A percentile compares a stretch with the other conserved stretches of the same genome.
Conservation (phyloP, 176 grass and related monocot species). For the Zoysia japonica region DNA sequence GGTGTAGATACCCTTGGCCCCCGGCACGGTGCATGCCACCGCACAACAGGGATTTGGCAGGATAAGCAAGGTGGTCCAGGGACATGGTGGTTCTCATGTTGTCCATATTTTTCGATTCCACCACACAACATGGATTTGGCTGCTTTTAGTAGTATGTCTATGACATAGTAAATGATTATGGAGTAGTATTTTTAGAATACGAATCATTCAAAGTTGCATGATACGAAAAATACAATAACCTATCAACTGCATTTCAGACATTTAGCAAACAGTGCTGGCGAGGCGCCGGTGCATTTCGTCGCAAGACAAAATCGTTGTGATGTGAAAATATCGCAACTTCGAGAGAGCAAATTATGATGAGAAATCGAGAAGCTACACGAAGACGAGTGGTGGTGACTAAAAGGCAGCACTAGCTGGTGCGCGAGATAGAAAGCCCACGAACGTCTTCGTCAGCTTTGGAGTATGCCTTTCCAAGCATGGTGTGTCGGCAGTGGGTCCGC, state of each 20-base stretch:
- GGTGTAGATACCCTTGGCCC: neutral
- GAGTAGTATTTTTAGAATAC: neutral
- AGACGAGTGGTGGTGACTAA: neutral
- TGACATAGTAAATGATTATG: too few species aligned
- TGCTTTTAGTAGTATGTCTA: too few species aligned
- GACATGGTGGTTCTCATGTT: neutral
- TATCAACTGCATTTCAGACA: too few species aligned
- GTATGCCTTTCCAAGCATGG: neutral
- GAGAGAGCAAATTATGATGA: neutral
- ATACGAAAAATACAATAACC: neutral
- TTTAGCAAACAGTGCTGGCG: neutral
- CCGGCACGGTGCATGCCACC: slow-evolving; percentile 13
- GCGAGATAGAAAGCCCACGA: neutral
- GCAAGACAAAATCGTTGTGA: neutral
- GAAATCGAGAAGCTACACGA: neutral
- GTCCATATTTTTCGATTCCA: neutral
- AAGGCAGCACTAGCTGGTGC: neutral
- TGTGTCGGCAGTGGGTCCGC: neutral
- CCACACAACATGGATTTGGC: neutral
- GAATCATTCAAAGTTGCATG: too few species aligned
- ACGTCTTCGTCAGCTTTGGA: neutral
- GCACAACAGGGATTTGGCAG: neutral
- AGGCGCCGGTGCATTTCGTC: neutral
- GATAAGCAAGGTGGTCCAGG: slow-evolving; percentile 12
- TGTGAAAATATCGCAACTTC: neutral